phyloP scores from a whole-genome alignment of 257 asterid species.

The Asclepias syriaca region DNA sequence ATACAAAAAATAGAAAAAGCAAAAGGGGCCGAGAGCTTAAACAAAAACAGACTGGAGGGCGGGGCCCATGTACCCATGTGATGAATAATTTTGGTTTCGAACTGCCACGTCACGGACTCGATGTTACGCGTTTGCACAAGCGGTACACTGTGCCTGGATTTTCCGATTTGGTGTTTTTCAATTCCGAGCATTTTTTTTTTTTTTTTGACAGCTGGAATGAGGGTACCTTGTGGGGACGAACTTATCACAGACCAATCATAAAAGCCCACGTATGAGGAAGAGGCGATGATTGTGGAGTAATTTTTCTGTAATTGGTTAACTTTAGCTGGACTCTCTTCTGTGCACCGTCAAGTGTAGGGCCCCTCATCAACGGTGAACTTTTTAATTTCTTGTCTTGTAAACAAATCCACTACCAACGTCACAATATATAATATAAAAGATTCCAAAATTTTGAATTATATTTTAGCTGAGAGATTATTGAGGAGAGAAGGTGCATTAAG shows the following conservation, averaged over 20 bases:
- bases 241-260: background rate
- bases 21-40: slow-evolving; percentile 6
- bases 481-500: too few relatives aligned
- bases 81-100: slow-evolving; percentile 15
- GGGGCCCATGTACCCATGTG: slow-evolving; percentile 49
- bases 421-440: too few relatives aligned
- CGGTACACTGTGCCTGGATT: background rate
- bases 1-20: slow-evolving; percentile 17
- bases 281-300: slow-evolving; percentile 30
- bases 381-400: background rate
- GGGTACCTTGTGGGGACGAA: slow-evolving; percentile 16
- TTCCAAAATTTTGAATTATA: too few relatives aligned
- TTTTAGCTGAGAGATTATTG: too few relatives aligned
- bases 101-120: slow-evolving; percentile 33
- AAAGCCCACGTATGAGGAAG: slow-evolving; percentile 13
- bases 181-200: slow-evolving; percentile 5
- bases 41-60: slow-evolving; percentile 49
- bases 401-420: background rate
- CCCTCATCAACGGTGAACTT: slow-evolving; percentile 8
- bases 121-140: background rate
- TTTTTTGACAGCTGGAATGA: slow-evolving; percentile 36
- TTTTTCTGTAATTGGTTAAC: background rate
- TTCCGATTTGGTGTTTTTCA: background rate
- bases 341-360: slow-evolving; percentile 26
- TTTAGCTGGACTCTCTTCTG: slow-evolving; percentile 19